Percentiles rank a stretch among this genome's conserved stretches.
Conservation (phyloP, 257 asterid genomes). For the Rhazya stricta region DNA sequence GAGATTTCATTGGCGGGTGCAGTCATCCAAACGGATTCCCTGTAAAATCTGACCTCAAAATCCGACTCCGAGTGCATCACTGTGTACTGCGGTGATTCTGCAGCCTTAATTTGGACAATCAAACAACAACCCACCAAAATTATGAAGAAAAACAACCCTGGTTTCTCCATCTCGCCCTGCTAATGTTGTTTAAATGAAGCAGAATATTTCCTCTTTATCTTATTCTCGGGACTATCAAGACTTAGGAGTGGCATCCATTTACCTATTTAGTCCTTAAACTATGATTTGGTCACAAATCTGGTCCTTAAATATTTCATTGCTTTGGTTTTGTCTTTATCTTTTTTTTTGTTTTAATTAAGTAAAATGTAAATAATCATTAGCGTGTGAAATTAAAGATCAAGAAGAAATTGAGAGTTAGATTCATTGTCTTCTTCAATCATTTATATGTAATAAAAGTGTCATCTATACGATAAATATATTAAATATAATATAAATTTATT, state of each 20-base stretch:
- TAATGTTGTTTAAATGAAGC: background rate
- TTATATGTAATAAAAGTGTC: too few relatives aligned
- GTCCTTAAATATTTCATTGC: background rate
- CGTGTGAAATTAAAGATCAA: too few relatives aligned
- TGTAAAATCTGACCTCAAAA: conserved; percentile 71
- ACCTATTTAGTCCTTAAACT: background rate
- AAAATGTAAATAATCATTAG: too few relatives aligned
- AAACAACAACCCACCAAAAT: conserved; percentile 11
- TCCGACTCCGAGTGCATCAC: conserved; percentile 76
- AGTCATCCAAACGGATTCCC: conserved; percentile 70
- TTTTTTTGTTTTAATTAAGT: too few relatives aligned
- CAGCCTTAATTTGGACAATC: conserved; percentile 30
- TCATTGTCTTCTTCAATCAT: too few relatives aligned
- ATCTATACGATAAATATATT: too few relatives aligned
- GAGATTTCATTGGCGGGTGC: conserved; percentile 53
- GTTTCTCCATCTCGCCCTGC: conserved; percentile 30
- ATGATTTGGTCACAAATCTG: background rate
- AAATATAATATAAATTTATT: too few relatives aligned
- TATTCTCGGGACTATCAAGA: background rate
- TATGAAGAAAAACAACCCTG: conserved; percentile 18
- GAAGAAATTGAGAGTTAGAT: too few relatives aligned
- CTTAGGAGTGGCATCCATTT: background rate
- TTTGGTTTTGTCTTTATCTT: background rate
- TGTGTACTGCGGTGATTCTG: conserved; percentile 65
- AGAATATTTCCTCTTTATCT: background rate